Evolutionary conservation across 2,329 filamentous ascomycete species (phyloP).

Genomic region (Epichloe festucae): DNA sequence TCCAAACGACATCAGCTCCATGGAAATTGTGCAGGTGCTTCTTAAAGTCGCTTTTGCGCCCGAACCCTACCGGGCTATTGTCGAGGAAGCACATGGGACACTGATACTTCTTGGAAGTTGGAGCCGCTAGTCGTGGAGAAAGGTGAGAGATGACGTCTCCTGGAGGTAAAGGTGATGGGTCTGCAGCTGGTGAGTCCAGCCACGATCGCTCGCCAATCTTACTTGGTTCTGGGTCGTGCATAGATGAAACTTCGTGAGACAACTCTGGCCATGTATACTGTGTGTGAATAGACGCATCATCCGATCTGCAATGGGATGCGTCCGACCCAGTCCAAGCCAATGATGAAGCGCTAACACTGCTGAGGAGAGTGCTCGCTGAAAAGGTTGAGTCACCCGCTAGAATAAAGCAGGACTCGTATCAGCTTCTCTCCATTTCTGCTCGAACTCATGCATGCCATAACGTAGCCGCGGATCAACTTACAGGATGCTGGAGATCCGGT

Average conservation of each 20-base stretch:
- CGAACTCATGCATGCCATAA: neutral
- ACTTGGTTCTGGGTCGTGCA: conserved; percentile 22
- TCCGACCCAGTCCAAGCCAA: conserved; percentile 29
- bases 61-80: conserved; percentile 31
- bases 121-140: conserved; percentile 23
- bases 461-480: conserved; percentile 13
- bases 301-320: conserved; percentile 25
- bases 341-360: conserved; percentile 27
- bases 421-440: neutral
- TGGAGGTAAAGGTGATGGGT: conserved; percentile 21
- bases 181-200: conserved; percentile 26
- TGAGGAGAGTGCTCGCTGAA: conserved; percentile 27
- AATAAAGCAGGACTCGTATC: neutral
- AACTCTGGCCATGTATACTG: conserved; percentile 25
- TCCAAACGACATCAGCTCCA: conserved; percentile 28
- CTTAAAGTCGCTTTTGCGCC: conserved; percentile 35
- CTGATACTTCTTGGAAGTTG: conserved; percentile 29
- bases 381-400: conserved; percentile 27
- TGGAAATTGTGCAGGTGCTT: conserved; percentile 37
- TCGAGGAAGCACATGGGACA: conserved; percentile 34
- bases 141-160: conserved; percentile 22
- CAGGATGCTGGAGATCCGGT: conserved; percentile 24
- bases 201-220: conserved; percentile 25
- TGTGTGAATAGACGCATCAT: conserved; percentile 26
- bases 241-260: conserved; percentile 19